These are phyloP conservation scores for Solanum ossicruentum DNA, from an alignment of 257 asterid genomes.

Conservation along the genomic window DNA sequence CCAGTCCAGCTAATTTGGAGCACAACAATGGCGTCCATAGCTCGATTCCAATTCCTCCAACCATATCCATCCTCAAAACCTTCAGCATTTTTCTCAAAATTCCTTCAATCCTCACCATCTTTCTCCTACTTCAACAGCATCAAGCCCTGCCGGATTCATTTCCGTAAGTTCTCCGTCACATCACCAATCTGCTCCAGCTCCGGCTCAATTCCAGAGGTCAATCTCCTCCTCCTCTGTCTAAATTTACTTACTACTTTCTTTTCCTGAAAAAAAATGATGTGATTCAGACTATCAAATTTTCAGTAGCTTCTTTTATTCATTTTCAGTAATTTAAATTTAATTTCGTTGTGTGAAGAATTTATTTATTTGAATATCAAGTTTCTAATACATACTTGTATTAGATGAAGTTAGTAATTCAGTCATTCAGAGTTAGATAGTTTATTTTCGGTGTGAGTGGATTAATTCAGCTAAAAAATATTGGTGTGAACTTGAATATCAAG, in stretches of 20 bases:
- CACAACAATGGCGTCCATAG: slow-evolving; percentile 36
- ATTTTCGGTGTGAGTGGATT: neutral
- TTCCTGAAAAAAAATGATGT: neutral
- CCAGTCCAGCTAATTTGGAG: neutral
- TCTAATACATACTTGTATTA: neutral
- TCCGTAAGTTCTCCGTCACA: slow-evolving; percentile 31
- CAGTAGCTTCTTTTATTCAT: neutral
- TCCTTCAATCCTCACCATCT: slow-evolving; percentile 11
- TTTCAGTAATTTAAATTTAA: neutral
- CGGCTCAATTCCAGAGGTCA: slow-evolving; percentile 24
- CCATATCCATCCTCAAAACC: slow-evolving; percentile 31
- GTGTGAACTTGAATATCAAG: neutral
- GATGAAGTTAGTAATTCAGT: neutral
- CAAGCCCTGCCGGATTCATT: slow-evolving; percentile 8
- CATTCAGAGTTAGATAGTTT: neutral
- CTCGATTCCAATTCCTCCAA: slow-evolving; percentile 47
- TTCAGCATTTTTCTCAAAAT: slow-evolving; percentile 15
- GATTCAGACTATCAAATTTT: neutral
- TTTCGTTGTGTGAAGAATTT: neutral
- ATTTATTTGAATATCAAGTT: neutral
- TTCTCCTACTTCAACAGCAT: slow-evolving; percentile 1
- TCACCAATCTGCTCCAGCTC: slow-evolving; percentile 25
- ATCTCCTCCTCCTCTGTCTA: neutral
- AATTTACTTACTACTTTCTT: neutral
- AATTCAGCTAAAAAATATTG: neutral